Conservation (phyloP, 805 yeast species). For the Hanseniaspora mollemarum region DNA sequence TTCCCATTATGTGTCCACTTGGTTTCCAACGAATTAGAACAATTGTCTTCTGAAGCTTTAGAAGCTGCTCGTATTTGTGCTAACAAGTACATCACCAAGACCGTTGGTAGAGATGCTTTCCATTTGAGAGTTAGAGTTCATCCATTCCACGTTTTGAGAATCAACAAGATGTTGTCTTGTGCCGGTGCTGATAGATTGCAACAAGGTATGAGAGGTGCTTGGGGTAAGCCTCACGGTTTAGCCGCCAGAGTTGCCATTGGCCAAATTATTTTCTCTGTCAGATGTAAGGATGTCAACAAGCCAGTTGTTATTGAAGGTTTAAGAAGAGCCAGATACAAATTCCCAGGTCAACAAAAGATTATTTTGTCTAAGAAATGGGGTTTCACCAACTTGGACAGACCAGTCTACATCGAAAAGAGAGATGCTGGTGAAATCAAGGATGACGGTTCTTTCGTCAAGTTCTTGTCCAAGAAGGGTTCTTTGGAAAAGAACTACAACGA, state of each 20-base stretch:
- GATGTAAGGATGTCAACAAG: constrained; percentile 97
- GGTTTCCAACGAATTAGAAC: constrained; percentile 98
- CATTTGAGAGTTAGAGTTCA: constrained; percentile 99
- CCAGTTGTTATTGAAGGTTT: constrained; percentile 96
- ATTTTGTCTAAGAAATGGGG: constrained; percentile 99
- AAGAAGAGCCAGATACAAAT: constrained; percentile 99
- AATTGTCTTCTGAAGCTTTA: constrained; percentile 97
- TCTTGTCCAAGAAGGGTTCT: constrained; percentile 93
- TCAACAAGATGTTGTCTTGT: constrained; percentile 99
- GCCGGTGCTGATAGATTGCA: constrained; percentile 99
- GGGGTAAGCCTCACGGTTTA: constrained; percentile 99
- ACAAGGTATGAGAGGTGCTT: constrained; percentile 99
- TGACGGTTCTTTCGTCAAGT: constrained; percentile 99
- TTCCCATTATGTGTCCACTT: constrained; percentile 99
- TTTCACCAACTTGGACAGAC: constrained; percentile 98
- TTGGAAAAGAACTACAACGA: constrained; percentile 80
- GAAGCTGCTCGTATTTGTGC: constrained; percentile 99
- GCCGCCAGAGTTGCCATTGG: constrained; percentile 99
- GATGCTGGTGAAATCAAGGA: constrained; percentile 97
- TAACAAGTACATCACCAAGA: constrained; percentile 96
- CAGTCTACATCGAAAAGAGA: constrained; percentile 85
- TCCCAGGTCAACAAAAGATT: constrained; percentile 99
- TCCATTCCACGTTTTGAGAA: constrained; percentile 99
- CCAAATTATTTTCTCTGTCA: constrained; percentile 93
- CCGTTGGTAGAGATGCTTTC: constrained; percentile 98